These are phyloP conservation scores for Epichloe aotearoae DNA, from an alignment of 2,329 filamentous ascomycete genomes.

Conservation along the genomic window DNA sequence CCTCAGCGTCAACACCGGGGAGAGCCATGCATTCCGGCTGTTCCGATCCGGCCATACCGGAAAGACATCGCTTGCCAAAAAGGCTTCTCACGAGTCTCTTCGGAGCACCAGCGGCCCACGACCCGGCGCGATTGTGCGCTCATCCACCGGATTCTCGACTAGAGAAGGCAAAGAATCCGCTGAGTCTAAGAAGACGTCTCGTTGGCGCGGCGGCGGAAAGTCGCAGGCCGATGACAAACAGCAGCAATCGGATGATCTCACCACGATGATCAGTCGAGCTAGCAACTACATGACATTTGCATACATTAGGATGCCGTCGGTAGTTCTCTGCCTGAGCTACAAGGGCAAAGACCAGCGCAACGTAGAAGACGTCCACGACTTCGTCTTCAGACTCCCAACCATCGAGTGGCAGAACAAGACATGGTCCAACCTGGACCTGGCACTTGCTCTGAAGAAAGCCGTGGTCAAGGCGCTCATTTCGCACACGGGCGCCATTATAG, in stretches of 20 bases:
- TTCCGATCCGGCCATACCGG: slow-evolving; percentile 32
- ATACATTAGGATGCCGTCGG: slow-evolving; percentile 87
- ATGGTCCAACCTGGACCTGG: slow-evolving; percentile 94
- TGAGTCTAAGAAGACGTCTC: slow-evolving; percentile 30
- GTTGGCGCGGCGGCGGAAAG: slow-evolving; percentile 41
- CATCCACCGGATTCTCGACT: slow-evolving; percentile 31
- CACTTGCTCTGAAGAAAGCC: slow-evolving; percentile 83
- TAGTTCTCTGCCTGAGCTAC: slow-evolving; percentile 90
- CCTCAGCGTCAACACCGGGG: slow-evolving; percentile 30
- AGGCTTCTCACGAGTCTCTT: slow-evolving; percentile 44
- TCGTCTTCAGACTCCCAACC: slow-evolving; percentile 88
- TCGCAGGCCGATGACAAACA: slow-evolving; percentile 41
- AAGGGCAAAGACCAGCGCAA: slow-evolving; percentile 94
- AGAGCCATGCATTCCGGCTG: slow-evolving; percentile 35
- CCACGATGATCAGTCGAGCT: slow-evolving; percentile 89
- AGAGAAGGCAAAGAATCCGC: slow-evolving; percentile 25
- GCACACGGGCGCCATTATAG: slow-evolving; percentile 89
- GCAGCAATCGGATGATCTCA: slow-evolving; percentile 71
- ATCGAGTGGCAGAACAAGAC: slow-evolving; percentile 98
- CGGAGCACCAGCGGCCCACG: slow-evolving; percentile 26
- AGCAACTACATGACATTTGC: slow-evolving; percentile 97
- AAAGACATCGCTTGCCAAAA: slow-evolving; percentile 32
- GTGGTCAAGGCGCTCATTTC: slow-evolving; percentile 89
- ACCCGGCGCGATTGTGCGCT: slow-evolving; percentile 29
- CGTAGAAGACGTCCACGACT: slow-evolving; percentile 91